Evolutionary conservation across 1,139 yeast genomes (phyloP), one percentile per base, ranked within the genome.

Genomic region (Starmera stellimalicola): DNA sequence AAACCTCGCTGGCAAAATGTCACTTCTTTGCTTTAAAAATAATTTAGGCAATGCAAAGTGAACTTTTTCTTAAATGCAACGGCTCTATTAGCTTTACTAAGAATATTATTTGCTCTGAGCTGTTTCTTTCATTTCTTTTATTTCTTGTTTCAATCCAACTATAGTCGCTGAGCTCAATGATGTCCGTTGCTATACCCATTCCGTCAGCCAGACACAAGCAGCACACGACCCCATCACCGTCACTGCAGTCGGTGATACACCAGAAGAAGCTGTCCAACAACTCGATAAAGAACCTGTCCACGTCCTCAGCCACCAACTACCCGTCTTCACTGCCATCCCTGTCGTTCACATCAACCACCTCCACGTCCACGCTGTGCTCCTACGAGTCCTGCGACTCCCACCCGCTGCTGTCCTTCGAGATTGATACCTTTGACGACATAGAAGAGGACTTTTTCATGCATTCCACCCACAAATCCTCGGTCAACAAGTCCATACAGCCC

Each of bases 391-490:
- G 43, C 10, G 30, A 37, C 10, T 33, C 42, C 0, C 52, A 48
- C 31, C 52, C 52, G 1, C 29, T 48, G n/a, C 44, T 42, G 10
- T 33, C 34, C 3, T 26, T 33, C 26, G 25, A 22, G 11, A 8
- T 22, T 22, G 37, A 42, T 25, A 38, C 42, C n/a, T 37, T 46
- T 34, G 39, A 40, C 9, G 52, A 48, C 12, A 45, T 47, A 14
- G 51, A 47, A 29, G 37, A 47, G 28, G 44, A 45, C 24, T 47
- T 43, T 34, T 47, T 47, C 34, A 37, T 35, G 32, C 36, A 37
- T 26, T 10, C 26, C 16, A 18, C 14, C 22, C 18, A 8, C 23
- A 28, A 18, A 14, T 8, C 19, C 14, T 7, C 9, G 17, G 18
- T 10, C 20, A 16, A 23, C 11, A 11, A 16, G 6, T 18, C 6